These are phyloP conservation scores for Podaxis sp. DNA, from an alignment of 768 basidiomycete genomes.

Conservation along the genomic window DNA sequence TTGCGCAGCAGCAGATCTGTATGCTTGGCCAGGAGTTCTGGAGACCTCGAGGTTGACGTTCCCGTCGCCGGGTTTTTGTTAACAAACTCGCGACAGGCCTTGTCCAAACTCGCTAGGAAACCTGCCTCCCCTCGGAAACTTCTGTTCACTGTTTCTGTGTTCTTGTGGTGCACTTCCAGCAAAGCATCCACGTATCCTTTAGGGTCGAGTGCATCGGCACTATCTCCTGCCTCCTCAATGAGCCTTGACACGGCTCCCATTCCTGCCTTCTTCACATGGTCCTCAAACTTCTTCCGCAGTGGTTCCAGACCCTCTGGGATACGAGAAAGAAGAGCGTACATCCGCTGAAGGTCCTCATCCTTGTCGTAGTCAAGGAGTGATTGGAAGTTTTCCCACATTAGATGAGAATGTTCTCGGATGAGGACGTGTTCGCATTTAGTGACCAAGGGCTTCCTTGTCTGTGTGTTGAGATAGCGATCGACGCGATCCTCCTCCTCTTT, in stretches of 20 bases:
- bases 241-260: slow-evolving; percentile 78
- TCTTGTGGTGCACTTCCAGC: slow-evolving; percentile 89
- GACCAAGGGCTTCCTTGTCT: slow-evolving; percentile 80
- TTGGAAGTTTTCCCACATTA: slow-evolving; percentile 95
- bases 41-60: slow-evolving; percentile 81
- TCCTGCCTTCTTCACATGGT: slow-evolving; percentile 92
- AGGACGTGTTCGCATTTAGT: slow-evolving; percentile 89
- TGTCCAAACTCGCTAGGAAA: slow-evolving; percentile 90
- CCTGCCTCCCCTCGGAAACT: slow-evolving; percentile 92
- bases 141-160: slow-evolving; percentile 81
- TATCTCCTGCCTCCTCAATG: slow-evolving; percentile 54
- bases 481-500: slow-evolving; percentile 95
- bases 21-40: slow-evolving; percentile 90
- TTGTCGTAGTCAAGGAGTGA: slow-evolving; percentile 88
- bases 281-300: slow-evolving; percentile 88
- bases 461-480: slow-evolving; percentile 88
- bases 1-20: slow-evolving; percentile 88
- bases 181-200: slow-evolving; percentile 94
- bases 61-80: slow-evolving; percentile 92
- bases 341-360: slow-evolving; percentile 91
- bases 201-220: slow-evolving; percentile 73
- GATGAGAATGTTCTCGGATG: slow-evolving; percentile 79
- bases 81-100: slow-evolving; percentile 94
- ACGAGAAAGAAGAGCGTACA: slow-evolving; percentile 90
- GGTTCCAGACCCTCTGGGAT: slow-evolving; percentile 91